Conservation (phyloP, 305 asterid species). For the Petunia hybrid region DNA sequence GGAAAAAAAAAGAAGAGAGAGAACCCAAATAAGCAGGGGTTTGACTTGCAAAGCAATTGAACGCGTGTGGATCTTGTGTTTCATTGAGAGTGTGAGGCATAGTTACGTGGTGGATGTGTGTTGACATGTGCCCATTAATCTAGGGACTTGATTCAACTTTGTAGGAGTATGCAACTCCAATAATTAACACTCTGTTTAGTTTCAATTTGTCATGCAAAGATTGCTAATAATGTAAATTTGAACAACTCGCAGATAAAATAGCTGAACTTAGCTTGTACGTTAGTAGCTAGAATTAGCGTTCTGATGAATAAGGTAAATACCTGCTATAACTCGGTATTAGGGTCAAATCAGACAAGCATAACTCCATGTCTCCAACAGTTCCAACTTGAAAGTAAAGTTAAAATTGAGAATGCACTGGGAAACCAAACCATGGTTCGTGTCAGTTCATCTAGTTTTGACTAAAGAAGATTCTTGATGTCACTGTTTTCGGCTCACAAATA, state of each 20-base stretch:
- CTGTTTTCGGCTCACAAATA: neutral
- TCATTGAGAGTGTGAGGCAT: constrained; percentile 26
- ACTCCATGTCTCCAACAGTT: neutral
- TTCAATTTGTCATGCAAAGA: neutral
- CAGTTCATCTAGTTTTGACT: neutral
- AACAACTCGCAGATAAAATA: no score
- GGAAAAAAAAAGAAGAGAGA: neutral
- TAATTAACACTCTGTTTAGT: constrained; percentile 3
- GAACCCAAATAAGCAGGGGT: neutral
- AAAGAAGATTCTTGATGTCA: constrained; percentile 22
- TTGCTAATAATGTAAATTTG: no score
- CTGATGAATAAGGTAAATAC: no score
- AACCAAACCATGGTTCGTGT: neutral
- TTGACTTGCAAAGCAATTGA: neutral
- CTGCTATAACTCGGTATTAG: no score
- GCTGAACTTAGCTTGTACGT: no score
- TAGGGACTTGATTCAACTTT: neutral
- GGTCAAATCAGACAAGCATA: neutral
- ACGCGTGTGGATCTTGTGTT: constrained; percentile 24
- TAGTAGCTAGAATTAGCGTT: no score
- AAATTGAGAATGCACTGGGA: constrained; percentile 1
- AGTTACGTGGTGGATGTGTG: constrained; percentile 38
- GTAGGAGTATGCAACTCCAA: neutral
- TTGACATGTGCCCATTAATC: constrained; percentile 35
- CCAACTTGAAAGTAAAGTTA: neutral